Conservation (phyloP, 1,284 basidiomycete genomes). For the Schizopora paradoxa region DNA sequence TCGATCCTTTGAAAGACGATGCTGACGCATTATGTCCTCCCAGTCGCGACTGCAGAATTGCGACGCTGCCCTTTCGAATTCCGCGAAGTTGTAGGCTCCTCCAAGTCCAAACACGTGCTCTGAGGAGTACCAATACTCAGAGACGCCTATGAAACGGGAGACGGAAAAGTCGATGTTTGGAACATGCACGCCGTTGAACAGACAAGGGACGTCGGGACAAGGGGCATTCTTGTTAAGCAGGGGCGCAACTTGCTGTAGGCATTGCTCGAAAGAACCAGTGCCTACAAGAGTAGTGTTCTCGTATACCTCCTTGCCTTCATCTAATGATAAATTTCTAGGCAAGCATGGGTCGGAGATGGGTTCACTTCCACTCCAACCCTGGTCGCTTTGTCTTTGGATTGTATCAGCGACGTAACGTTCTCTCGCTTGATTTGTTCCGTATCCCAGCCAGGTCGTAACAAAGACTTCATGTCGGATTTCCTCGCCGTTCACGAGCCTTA, state of each 20-base stretch:
- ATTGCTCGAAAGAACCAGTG: slow-evolving; percentile 87
- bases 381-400: slow-evolving; percentile 33
- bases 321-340: slow-evolving; percentile 65
- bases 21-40: slow-evolving; percentile 66
- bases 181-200: slow-evolving; percentile 97
- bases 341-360: slow-evolving; percentile 85
- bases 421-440: slow-evolving; percentile 93
- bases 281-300: slow-evolving; percentile 79
- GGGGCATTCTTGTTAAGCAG: slow-evolving; percentile 84
- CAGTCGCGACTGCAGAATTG: slow-evolving; percentile 83
- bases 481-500: slow-evolving; percentile 81
- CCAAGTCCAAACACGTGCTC: slow-evolving; percentile 94
- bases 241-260: slow-evolving; percentile 68
- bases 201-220: slow-evolving; percentile 82
- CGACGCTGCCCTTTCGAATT: slow-evolving; percentile 90
- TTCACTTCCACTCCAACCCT: slow-evolving; percentile 28
- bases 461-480: slow-evolving; percentile 92
- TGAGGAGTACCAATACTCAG: slow-evolving; percentile 99
- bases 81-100: slow-evolving; percentile 92
- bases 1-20: slow-evolving; percentile 48
- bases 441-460: slow-evolving; percentile 97
- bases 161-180: slow-evolving; percentile 88
- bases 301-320: slow-evolving; percentile 44
- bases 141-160: slow-evolving; percentile 94
- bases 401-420: slow-evolving; percentile 81